phyloP scores from a whole-genome alignment of 108 stramenopile species.

The Skeletonema potamos region DNA sequence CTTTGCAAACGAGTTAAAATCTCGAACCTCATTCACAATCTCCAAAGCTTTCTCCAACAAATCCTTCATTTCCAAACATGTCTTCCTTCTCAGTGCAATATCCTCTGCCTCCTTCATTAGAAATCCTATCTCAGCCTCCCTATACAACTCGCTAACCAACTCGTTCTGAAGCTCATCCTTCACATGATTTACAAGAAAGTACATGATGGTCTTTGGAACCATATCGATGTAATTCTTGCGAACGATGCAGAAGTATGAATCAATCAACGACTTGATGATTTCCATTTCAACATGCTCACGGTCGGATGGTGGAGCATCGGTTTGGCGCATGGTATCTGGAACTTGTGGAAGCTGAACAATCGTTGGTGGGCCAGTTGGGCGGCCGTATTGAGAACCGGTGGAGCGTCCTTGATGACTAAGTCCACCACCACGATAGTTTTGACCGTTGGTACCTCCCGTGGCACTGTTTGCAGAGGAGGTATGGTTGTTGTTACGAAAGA shows the following conservation, averaged over 20 bases:
- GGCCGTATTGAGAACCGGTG: slow-evolving; percentile 7
- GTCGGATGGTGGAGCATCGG: slow-evolving; percentile 88
- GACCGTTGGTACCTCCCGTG: slow-evolving; percentile 8
- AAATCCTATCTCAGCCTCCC: slow-evolving; percentile 76
- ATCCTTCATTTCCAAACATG: slow-evolving; percentile 92
- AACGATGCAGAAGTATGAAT: slow-evolving; percentile 94
- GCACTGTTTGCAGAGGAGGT: slow-evolving; percentile 10
- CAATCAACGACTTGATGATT: slow-evolving; percentile 95
- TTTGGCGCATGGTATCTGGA: slow-evolving; percentile 91
- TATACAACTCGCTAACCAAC: slow-evolving; percentile 93
- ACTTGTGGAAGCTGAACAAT: slow-evolving; percentile 93
- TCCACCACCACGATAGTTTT: slow-evolving; percentile 11
- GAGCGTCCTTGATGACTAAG: slow-evolving; percentile 1
- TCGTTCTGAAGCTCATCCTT: slow-evolving; percentile 95
- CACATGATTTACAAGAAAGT: slow-evolving; percentile 96
- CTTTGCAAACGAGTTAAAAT: slow-evolving; percentile 75
- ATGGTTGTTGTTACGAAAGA: slow-evolving; percentile 67
- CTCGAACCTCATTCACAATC: slow-evolving; percentile 96
- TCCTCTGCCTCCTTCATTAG: slow-evolving; percentile 92
- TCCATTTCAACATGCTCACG: slow-evolving; percentile 90
- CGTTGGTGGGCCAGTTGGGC: slow-evolving; percentile 55
- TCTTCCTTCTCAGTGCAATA: slow-evolving; percentile 83
- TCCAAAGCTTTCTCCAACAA: slow-evolving; percentile 89
- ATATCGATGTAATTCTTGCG: slow-evolving; percentile 96
- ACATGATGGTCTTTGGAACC: slow-evolving; percentile 99